Evolutionary conservation across 2,329 filamentous ascomycete species (phyloP), one percentile per base, ranked within the genome.

Genomic region (Hortaea werneckii): DNA sequence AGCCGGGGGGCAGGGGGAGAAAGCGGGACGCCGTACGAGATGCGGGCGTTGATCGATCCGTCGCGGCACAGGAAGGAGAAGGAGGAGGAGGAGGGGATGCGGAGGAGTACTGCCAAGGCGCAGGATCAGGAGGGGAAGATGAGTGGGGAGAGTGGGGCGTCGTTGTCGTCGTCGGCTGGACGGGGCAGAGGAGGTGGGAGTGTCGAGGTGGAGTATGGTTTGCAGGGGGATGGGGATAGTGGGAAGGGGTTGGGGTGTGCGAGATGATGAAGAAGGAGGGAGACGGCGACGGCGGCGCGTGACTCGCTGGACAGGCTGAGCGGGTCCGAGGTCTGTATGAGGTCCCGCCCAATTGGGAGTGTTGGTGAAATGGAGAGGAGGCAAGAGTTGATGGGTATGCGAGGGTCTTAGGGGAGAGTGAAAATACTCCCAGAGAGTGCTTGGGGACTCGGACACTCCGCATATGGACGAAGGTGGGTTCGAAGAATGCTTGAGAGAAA

Each of bases 31-130:
- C 39, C 41, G 50, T 47, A 49, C 41, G 52, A 54, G 50, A 52
- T 54, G 52, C 37, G 48, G 32, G 42, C 41, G 39, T 37, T 54
- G 42, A 53, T 53, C 44, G 50, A 52, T 45, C 45, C 43, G 38
- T 20, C 20, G 20, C 20, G n/a, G n/a, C 20, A 20, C 20, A 20
- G 20, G 20, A 20, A 20, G 20, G 20, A 20, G 20, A 20, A 20
- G 4, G 4, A 20, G 20, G 20, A 20, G 20, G 20, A 20, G 20
- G 20, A 20, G 20, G 20, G 20, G 20, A 20, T 20, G 20, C 20
- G 20, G 20, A 32, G 47, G 38, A 49, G 41, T 32, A 40, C 42
- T 32, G 46, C 44, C 6, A 40, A 42, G 11, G 28, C 43, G 30
- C 39, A 29, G 44, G 32, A 27, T 45, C 40, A 42, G 45, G 45